phyloP scores from a whole-genome alignment of 768 basidiomycete species.

The Russula lepida region DNA sequence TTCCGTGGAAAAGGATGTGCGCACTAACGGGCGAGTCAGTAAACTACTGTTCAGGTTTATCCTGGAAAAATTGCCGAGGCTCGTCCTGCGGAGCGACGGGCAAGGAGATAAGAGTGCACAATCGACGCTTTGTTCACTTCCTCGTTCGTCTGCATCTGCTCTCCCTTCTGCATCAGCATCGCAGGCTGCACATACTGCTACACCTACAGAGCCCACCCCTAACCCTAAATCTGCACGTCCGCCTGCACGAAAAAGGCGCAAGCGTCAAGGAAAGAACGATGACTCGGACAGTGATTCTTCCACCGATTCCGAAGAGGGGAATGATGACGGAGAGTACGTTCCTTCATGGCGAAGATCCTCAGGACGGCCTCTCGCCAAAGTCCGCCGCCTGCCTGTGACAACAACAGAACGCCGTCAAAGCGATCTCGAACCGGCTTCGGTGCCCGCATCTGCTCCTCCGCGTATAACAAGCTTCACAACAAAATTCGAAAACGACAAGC shows the following conservation, averaged over 20 bases:
- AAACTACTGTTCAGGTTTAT: slow-evolving; percentile 51
- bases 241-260: slow-evolving; percentile 2
- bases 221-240: neutral
- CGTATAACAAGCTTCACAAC: neutral
- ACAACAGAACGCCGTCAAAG: neutral
- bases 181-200: neutral
- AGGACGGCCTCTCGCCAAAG: slow-evolving; percentile 1
- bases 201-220: neutral
- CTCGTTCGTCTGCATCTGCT: neutral
- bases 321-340: neutral
- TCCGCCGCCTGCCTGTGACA: neutral
- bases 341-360: neutral
- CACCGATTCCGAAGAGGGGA: neutral
- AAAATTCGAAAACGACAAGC: neutral
- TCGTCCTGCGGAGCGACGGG: slow-evolving; percentile 17
- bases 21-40: slow-evolving; percentile 51
- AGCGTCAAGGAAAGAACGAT: neutral
- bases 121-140: neutral
- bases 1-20: slow-evolving; percentile 49
- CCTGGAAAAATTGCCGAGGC: slow-evolving; percentile 23
- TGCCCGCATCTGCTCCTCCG: neutral
- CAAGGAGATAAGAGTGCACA: slow-evolving; percentile 20
- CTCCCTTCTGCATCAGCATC: neutral
- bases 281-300: neutral
- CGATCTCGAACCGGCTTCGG: neutral